Evolutionary conservation across 768 basidiomycete species (phyloP).

Genomic region (Mrakia frigida): DNA sequence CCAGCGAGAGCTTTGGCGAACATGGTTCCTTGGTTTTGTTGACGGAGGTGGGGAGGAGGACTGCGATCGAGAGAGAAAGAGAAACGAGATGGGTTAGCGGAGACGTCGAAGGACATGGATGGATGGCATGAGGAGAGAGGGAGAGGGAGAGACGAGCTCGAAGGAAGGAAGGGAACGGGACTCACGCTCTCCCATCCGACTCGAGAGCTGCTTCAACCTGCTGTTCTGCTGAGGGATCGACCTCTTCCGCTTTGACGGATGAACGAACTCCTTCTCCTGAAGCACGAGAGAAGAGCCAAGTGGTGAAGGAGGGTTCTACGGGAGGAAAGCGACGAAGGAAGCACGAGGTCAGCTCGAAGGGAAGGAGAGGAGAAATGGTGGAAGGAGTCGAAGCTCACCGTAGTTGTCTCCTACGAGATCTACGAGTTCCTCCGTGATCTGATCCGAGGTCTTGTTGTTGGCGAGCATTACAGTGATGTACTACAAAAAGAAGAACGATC

Average conservation of each 20-base stretch:
- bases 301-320: constrained; percentile 80
- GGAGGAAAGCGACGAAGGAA: not conserved
- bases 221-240: not conserved
- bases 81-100: not conserved
- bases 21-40: not conserved
- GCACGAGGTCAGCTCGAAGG: not conserved
- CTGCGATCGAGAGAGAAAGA: not conserved
- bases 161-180: too few relatives aligned
- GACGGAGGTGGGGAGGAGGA: constrained; percentile 15
- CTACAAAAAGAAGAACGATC: constrained; percentile 41
- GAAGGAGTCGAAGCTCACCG: constrained; percentile 50
- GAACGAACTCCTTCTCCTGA: constrained; percentile 1
- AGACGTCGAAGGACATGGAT: not conserved
- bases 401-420: constrained; percentile 81
- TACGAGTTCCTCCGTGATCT: constrained; percentile 81
- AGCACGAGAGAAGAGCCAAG: constrained; percentile 80
- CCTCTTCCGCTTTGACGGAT: constrained; percentile 20
- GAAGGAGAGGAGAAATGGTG: not conserved
- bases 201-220: not conserved
- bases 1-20: constrained; percentile 15
- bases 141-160: constrained; percentile 47
- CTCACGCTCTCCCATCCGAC: not conserved
- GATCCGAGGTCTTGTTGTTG: constrained; percentile 76
- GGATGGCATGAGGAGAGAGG: constrained; percentile 44
- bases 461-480: constrained; percentile 94